These are phyloP conservation scores for Camptophora hylomeconis DNA, from an alignment of 2,329 filamentous ascomycete species.

Conservation along the genomic window DNA sequence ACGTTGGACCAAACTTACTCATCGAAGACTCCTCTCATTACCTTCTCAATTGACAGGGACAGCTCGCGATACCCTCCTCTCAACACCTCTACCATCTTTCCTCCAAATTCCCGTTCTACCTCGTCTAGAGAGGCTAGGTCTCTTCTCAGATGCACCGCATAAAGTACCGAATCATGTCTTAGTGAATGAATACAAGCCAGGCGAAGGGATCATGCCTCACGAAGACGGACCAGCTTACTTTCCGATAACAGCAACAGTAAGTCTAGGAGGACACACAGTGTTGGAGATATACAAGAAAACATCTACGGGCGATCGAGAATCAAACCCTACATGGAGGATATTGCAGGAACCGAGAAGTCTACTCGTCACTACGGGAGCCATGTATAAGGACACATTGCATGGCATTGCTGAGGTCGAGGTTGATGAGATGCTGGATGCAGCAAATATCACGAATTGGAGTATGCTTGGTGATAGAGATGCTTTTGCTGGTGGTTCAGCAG, in stretches of 20 bases:
- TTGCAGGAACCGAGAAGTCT: conserved; percentile 73
- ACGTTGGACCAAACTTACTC: conserved; percentile 77
- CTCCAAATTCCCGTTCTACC: conserved; percentile 57
- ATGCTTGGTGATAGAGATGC: conserved; percentile 33
- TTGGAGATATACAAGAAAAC: conserved; percentile 60
- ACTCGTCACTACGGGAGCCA: conserved; percentile 39
- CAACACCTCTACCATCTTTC: conserved; percentile 59
- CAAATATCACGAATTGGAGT: conserved; percentile 43
- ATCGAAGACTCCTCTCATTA: conserved; percentile 80
- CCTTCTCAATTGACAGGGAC: conserved; percentile 66
- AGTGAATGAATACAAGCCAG: conserved; percentile 80
- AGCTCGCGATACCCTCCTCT: conserved; percentile 52
- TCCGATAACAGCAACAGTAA: conserved; percentile 81
- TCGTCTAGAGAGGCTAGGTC: conserved; percentile 34
- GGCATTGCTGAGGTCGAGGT: conserved; percentile 42
- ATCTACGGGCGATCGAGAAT: conserved; percentile 11
- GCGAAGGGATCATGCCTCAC: conserved; percentile 93
- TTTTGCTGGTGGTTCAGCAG: conserved; percentile 29
- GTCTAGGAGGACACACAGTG: conserved; percentile 63
- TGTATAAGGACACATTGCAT: conserved; percentile 47
- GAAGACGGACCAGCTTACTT: conserved; percentile 85
- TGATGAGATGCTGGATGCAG: conserved; percentile 47
- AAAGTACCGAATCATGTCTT: conserved; percentile 74
- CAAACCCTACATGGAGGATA: conserved; percentile 40
- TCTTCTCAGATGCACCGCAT: conserved; percentile 58